Evolutionary conservation across 495 filamentous ascomycete genomes (phyloP).

Genomic region (Xylona heveae): DNA sequence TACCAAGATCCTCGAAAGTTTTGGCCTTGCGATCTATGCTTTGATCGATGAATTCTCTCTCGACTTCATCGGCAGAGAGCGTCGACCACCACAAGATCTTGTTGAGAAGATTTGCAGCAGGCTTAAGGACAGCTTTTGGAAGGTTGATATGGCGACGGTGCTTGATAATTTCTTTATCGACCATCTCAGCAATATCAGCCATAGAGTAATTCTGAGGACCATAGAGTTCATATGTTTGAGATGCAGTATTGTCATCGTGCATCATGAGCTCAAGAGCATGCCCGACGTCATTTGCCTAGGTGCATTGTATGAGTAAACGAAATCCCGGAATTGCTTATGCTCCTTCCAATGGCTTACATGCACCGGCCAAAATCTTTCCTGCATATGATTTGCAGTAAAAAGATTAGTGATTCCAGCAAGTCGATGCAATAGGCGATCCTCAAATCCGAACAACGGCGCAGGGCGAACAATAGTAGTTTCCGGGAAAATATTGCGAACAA

Average conservation of each 20-base stretch:
- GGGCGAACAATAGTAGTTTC: conserved; percentile 96
- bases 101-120: conserved; percentile 50
- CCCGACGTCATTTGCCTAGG: conserved; percentile 68
- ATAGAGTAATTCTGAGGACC: conserved; percentile 85
- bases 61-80: conserved; percentile 66
- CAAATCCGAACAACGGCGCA: conserved; percentile 81
- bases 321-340: conserved; percentile 7
- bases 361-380: conserved; percentile 79
- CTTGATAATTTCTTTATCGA: conserved; percentile 85
- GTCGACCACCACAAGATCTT: conserved; percentile 70
- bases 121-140: conserved; percentile 58
- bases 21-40: conserved; percentile 77
- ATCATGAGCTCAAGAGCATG: conserved; percentile 72
- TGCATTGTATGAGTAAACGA: conserved; percentile 9
- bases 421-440: conserved; percentile 76
- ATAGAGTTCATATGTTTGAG: conserved; percentile 86
- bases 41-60: conserved; percentile 89
- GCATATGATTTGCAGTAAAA: conserved; percentile 80
- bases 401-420: conserved; percentile 60
- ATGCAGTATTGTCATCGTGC: conserved; percentile 70
- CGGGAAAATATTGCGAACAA: conserved; percentile 78
- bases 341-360: conserved; percentile 38
- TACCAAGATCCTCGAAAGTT: conserved; percentile 85
- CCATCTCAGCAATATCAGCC: conserved; percentile 64
- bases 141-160: conserved; percentile 79